These are phyloP conservation scores for Penicillium sp. DNA, from an alignment of 2,329 filamentous ascomycete species.

Conservation along the genomic window DNA sequence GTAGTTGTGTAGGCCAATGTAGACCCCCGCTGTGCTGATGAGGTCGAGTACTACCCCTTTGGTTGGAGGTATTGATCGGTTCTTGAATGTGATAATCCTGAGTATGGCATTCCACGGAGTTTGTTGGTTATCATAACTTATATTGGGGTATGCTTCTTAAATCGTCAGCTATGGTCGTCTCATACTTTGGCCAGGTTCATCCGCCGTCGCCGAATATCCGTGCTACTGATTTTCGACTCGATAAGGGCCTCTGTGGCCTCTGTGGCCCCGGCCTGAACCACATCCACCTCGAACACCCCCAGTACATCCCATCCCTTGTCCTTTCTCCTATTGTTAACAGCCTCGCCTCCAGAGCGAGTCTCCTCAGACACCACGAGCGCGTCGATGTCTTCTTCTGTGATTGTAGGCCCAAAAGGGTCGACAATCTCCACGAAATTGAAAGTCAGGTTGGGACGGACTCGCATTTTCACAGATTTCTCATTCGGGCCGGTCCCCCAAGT, in stretches of 20 bases:
- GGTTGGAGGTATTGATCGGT: slow-evolving; percentile 17
- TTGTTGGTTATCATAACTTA: neutral
- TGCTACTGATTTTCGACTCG: slow-evolving; percentile 84
- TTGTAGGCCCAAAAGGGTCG: slow-evolving; percentile 85
- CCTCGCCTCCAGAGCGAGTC: slow-evolving; percentile 74
- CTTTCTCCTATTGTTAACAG: slow-evolving; percentile 75
- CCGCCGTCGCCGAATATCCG: slow-evolving; percentile 63
- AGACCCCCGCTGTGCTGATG: slow-evolving; percentile 20
- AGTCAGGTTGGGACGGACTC: slow-evolving; percentile 57
- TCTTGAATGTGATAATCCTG: slow-evolving; percentile 6
- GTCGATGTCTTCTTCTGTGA: slow-evolving; percentile 71
- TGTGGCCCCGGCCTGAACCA: slow-evolving; percentile 64
- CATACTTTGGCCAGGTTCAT: slow-evolving; percentile 36
- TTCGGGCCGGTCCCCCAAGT: slow-evolving; percentile 37
- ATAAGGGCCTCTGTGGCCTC: slow-evolving; percentile 55
- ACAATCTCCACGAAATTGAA: slow-evolving; percentile 80
- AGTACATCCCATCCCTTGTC: slow-evolving; percentile 71
- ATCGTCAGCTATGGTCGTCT: slow-evolving; percentile 3
- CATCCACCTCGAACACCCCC: slow-evolving; percentile 82
- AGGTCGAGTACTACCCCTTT: slow-evolving; percentile 6
- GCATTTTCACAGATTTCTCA: slow-evolving; percentile 35
- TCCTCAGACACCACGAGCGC: slow-evolving; percentile 83
- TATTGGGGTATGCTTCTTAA: neutral
- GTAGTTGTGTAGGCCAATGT: slow-evolving; percentile 7
- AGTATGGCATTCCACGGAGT: neutral